Percentiles rank a stretch among this genome's conserved stretches.
These are phyloP conservation scores for Hymenoscyphus fructigenus DNA, from an alignment of 2,329 filamentous ascomycete species.

Conservation along the genomic window DNA sequence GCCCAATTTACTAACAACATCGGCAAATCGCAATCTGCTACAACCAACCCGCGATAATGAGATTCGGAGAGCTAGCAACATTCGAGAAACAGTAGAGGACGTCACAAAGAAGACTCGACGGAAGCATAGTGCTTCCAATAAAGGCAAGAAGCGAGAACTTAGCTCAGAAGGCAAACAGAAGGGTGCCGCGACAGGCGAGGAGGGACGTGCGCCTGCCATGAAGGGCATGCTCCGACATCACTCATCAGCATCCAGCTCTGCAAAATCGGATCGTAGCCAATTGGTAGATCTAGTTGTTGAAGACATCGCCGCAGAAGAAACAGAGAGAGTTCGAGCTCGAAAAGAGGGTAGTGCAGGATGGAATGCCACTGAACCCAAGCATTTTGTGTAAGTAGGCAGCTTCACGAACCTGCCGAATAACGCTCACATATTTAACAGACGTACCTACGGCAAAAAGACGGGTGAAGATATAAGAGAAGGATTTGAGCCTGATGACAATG, in stretches of 20 bases:
- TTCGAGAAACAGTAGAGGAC: conserved; percentile 38
- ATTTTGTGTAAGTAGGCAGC: conserved; percentile 48
- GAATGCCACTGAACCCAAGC: conserved; percentile 55
- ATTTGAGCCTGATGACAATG: conserved; percentile 49
- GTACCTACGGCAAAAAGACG: conserved; percentile 46
- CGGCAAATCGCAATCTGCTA: conserved; percentile 53
- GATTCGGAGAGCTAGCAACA: conserved; percentile 39
- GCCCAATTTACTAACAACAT: conserved; percentile 53
- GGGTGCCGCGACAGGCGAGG: conserved; percentile 27
- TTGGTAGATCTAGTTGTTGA: conserved; percentile 67
- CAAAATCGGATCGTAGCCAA: conserved; percentile 58
- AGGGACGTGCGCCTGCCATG: conserved; percentile 35
- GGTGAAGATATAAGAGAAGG: conserved; percentile 54
- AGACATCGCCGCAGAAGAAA: conserved; percentile 59
- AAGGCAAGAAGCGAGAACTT: conserved; percentile 25
- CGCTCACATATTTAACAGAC: conserved; percentile 37
- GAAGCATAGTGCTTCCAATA: conserved; percentile 25
- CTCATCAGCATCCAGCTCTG: conserved; percentile 48
- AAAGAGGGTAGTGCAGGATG: conserved; percentile 62
- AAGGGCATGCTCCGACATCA: conserved; percentile 44
- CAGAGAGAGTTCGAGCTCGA: conserved; percentile 59
- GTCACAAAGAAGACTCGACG: conserved; percentile 37
- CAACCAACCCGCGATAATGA: conserved; percentile 47
- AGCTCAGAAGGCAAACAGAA: conserved; percentile 35
- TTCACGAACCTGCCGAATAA: background rate